Conservation (phyloP, 2,329 filamentous ascomycete species). For the Gyromitra esculenta region DNA sequence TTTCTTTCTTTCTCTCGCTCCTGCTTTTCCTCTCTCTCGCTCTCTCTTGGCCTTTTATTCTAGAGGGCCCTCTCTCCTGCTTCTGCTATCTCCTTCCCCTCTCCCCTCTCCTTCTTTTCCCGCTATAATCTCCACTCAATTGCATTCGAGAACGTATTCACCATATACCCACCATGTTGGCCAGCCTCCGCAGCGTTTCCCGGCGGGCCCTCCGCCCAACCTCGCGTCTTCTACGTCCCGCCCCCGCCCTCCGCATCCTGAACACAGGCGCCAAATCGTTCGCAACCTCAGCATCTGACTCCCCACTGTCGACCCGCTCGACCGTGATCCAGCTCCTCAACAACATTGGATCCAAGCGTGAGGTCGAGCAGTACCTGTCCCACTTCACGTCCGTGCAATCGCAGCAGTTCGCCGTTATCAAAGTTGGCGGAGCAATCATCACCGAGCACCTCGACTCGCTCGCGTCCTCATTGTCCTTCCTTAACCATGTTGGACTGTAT, state of each 20-base stretch:
- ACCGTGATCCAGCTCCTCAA: constrained; percentile 90
- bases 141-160: constrained; percentile 3
- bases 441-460: constrained; percentile 93
- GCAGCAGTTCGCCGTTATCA: constrained; percentile 97
- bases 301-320: constrained; percentile 68
- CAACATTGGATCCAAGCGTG: constrained; percentile 94
- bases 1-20: constrained; percentile 1
- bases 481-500: constrained; percentile 93
- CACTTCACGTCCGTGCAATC: constrained; percentile 97
- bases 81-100: constrained; percentile 20
- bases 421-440: constrained; percentile 95
- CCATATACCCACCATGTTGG: constrained; percentile 34
- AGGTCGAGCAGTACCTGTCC: constrained; percentile 96
- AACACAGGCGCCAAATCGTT: constrained; percentile 30
- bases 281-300: constrained; percentile 31
- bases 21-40: constrained; percentile 7
- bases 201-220: constrained; percentile 44
- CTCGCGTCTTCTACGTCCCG: constrained; percentile 44
- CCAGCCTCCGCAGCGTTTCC: constrained; percentile 51
- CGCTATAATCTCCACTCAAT: constrained; percentile 34
- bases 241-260: constrained; percentile 30
- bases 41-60: constrained; percentile 11
- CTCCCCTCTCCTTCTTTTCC: background rate
- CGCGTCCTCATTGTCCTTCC: constrained; percentile 85
- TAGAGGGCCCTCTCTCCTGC: constrained; percentile 11